Base-by-base conservation (phyloP, 2,329 filamentous ascomycete species). In the Cladosporium oxysporum region DNA sequence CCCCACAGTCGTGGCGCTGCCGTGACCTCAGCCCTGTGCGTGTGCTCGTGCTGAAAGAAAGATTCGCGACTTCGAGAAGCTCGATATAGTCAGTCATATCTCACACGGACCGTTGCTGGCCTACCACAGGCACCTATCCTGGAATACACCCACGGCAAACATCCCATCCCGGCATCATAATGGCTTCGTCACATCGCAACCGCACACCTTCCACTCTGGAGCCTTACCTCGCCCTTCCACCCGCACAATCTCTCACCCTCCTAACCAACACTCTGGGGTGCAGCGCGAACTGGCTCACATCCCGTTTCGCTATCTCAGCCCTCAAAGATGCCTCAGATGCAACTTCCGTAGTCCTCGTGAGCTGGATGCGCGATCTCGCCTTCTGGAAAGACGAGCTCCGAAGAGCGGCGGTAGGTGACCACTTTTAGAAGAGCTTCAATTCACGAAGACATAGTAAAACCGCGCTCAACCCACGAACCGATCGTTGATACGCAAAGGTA, bases 301-400 rank as follows among this genome's bases (percentile, higher is more conserved):
- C 85, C 12, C 80, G 85, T 37, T 83, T 83, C 65, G 73, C 86
- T 29, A 80, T 82, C 75, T 79, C 80, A 58, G 79, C 82, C 18
- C 74, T 88, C 47, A 59, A 66, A 35, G 58, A 65, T 49, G 70
- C 72, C 18, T 69, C 69, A 12, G 73, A 73, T 31, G 70, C 70
- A 26, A 58, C 47, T 11, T 77, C 76, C 21, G 78, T 97, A 0
- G 83, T 97, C 3, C 82, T 97, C 3, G 88, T 95, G 66, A 96
- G 91, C 80, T 97, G 95, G 79, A 80, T 96, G 78, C 85, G 91
- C 67, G 90, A 94, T 72, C 86, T 85, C 69, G 81, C 85, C 1
- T 96, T 96, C 75, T 97, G 93, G 92, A 88, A 82, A 68, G 86
- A 89, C 3, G 89, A 91, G 59, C 85, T 76, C 2, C 52, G 69